Conservation (phyloP, 495 filamentous ascomycete species). For the Barbatosphaeria neglecta region DNA sequence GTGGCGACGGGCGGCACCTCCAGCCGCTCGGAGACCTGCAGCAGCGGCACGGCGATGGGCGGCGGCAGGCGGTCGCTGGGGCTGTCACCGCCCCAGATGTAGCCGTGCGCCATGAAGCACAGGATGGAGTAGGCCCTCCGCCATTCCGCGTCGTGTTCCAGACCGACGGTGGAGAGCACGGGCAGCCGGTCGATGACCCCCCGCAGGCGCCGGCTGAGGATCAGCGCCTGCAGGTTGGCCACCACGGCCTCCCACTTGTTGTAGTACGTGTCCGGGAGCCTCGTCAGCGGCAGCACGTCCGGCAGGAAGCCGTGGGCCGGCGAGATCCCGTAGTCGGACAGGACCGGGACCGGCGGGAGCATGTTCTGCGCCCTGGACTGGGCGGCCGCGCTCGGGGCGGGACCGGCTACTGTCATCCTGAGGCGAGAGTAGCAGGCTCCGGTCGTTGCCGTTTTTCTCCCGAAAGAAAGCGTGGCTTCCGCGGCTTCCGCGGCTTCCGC, state of each 20-base stretch:
- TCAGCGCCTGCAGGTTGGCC: conserved; percentile 73
- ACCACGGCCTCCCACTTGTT: conserved; percentile 80
- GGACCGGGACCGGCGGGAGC: conserved; percentile 69
- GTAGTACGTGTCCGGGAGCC: conserved; percentile 81
- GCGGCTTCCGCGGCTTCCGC: too few species aligned
- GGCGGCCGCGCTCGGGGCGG: too few species aligned
- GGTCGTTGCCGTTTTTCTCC: too few species aligned
- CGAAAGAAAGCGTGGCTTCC: too few species aligned
- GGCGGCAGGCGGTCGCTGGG: conserved; percentile 77
- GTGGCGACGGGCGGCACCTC: conserved; percentile 91
- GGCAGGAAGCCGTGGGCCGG: conserved; percentile 82
- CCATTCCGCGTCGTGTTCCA: conserved; percentile 81
- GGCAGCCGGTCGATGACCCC: conserved; percentile 67
- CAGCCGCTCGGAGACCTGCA: conserved; percentile 65
- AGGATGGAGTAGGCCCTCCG: conserved; percentile 79
- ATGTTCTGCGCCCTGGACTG: conserved; percentile 43
- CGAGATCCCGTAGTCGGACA: conserved; percentile 81
- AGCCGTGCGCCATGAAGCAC: conserved; percentile 80
- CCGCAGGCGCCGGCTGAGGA: conserved; percentile 71
- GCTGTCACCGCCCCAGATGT: conserved; percentile 85
- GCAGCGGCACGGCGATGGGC: conserved; percentile 70
- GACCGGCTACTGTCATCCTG: too few species aligned
- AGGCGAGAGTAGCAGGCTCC: too few species aligned
- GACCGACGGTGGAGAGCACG: conserved; percentile 64
- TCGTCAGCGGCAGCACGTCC: conserved; percentile 61